Evolutionary conservation across 2,329 filamentous ascomycete species (phyloP).

Genomic region (Ascocoryne sarcoides): DNA sequence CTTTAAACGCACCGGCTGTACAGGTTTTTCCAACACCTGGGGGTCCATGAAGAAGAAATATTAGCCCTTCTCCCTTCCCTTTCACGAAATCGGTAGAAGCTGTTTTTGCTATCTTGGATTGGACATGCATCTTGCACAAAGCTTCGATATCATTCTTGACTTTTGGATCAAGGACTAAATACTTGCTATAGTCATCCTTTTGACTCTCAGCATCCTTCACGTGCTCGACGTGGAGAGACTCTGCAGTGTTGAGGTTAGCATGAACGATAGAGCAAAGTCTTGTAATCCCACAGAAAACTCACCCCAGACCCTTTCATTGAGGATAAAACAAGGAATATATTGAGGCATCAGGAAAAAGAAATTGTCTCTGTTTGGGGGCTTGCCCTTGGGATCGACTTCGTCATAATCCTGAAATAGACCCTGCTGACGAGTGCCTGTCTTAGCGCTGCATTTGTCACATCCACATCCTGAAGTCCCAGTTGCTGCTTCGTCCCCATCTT

Average conservation of each 20-base stretch:
- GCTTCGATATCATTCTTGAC: not conserved
- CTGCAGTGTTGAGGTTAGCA: not conserved
- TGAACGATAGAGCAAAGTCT: not conserved
- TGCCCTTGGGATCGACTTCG: no score
- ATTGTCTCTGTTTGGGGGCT: no score
- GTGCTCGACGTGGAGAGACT: not conserved
- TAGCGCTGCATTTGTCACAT: no score
- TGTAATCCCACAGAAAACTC: no score
- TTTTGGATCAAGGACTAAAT: not conserved
- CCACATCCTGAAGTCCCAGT: no score
- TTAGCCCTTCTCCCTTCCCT: conserved; percentile 17
- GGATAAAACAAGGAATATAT: no score
- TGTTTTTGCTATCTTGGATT: not conserved
- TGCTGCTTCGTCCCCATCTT: no score
- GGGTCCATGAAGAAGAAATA: conserved; percentile 8
- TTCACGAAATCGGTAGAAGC: conserved; percentile 5
- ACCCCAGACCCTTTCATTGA: no score
- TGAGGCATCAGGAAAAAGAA: no score
- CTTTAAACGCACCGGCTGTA: conserved; percentile 18
- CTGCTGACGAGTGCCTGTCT: no score
- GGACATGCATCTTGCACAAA: not conserved
- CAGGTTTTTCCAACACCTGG: conserved; percentile 16
- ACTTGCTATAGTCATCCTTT: not conserved
- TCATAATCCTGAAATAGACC: no score
- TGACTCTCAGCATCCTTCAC: not conserved